Base-by-base conservation (phyloP, 306 rosid genomes). In the Vigna reflexopilosa region DNA sequence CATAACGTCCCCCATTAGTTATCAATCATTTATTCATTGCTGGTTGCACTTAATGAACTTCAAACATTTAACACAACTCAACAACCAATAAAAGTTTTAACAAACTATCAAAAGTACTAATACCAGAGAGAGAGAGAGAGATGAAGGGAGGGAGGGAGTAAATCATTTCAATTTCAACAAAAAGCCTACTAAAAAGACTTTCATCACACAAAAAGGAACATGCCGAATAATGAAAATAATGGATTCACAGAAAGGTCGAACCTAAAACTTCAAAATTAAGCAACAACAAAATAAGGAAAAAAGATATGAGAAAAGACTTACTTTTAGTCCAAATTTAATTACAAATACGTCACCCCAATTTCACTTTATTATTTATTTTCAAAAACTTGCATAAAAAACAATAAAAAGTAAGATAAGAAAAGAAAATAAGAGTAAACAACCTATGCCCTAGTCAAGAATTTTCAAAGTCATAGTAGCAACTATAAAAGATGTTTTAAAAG, bases 251-350 rank as follows among this genome's bases (percentile, higher is more conserved):
- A 63, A 34, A 32, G 30, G 74, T 71, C 85, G 77, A 79, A 75
- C 64, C 24, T 16, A 84, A 70, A 68, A 76, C 85, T 79, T 78
- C 67, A 83, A 70, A 81, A 79, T 61, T 44, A 78, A 79, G 86
- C 78, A 80, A 77, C 56, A 70, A 48, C 22, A 74, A 68, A 81
- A 54, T 10, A 15, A 77, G 16, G 52, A 54, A 5, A 59, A 54
- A 44, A 28, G 7, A 61, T 14, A 2, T 34, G 68, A 62, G 47
- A 34, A 62, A 32, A 16, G 6, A 9, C 13, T 62, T 32, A 12
- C 6, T 7, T 32, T 62, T 42, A 32, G 36, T 32, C 14, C 24
- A 16, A 12, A 32, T 32, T 16, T 62, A 32, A 7, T 62, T 62
- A 14, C 20, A 62, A 62, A 62, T 32, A 62, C 1, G 20, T 5